Base-by-base conservation (phyloP, 805 yeast species). In the Groenewaldozyma tartarivorans region DNA sequence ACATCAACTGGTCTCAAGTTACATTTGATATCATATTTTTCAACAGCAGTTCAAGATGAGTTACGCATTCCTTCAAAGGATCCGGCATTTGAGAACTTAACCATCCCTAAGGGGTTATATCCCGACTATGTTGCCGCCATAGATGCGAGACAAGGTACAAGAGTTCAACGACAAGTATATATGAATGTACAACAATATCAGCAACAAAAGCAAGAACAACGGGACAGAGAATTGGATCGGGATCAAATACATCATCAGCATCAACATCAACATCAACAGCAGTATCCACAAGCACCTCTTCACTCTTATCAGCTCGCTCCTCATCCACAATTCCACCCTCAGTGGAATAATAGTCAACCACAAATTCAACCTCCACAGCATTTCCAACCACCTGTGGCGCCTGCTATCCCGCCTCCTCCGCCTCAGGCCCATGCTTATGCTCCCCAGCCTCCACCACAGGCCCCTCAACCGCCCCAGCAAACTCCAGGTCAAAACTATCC, bases 11-110 rank as follows among this genome's bases (percentile, higher is more conserved):
- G 71, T 35, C 70, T 70, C 36, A 76, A 73, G 44, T 56, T 75
- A 20, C 87, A 81, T 49, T 60, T 81, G 41, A 78, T 81, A 19
- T 69, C 80, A 21, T 81, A 81, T 56, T 61, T 65, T 27, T 43
- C 51, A 5, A 51, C 52, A 44, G 54, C 53, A 29, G 49, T 53
- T 19, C 48, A 51, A 20, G 56, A 56, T 19, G 58, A 57, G 19
- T 52, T 70, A 29, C 39, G 47, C 32, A 61, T 68, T 20, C 81
- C 81, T 0, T 58, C 71, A 7, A 51, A 54, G n/a, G 79, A 75
- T 48, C 60, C 63, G 3, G 41, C 54, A 2, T 60, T 72, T 40
- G 51, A 54, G 35, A 48, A 53, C 22, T 51, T 67, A 19, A 47
- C 45, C 13, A 57, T 64, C 17, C 69, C 69, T 21, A 45, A 49